Conservation (phyloP, 2,329 filamentous ascomycete species). For the Fusarium sp. region DNA sequence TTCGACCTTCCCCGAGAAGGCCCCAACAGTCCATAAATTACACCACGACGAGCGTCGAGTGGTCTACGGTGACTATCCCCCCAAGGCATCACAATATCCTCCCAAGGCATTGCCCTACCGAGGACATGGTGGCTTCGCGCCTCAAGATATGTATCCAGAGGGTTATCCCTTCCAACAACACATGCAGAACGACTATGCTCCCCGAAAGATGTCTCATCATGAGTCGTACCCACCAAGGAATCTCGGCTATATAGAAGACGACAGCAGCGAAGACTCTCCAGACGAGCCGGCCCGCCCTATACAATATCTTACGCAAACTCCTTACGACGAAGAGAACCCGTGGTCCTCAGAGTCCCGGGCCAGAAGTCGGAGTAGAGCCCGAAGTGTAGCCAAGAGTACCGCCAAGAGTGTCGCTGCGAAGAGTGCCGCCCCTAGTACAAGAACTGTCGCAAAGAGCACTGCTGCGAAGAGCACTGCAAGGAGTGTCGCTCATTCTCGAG, state of each 20-base stretch:
- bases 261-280: constrained; percentile 42
- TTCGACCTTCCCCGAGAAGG: constrained; percentile 59
- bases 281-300: constrained; percentile 31
- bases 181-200: constrained; percentile 34
- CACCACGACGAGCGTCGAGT: constrained; percentile 35
- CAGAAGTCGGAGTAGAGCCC: constrained; percentile 35
- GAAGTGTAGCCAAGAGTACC: constrained; percentile 31
- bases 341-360: constrained; percentile 21
- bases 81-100: constrained; percentile 31
- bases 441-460: constrained; percentile 33
- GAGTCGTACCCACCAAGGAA: constrained; percentile 38
- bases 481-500: constrained; percentile 36
- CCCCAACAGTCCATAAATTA: constrained; percentile 43
- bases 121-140: constrained; percentile 33
- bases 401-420: constrained; percentile 29
- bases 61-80: constrained; percentile 34
- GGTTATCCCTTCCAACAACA: constrained; percentile 38
- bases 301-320: constrained; percentile 40
- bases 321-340: constrained; percentile 33
- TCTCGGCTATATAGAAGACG: constrained; percentile 43
- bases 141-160: constrained; percentile 37
- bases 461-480: constrained; percentile 37
- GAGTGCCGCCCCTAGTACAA: constrained; percentile 33
- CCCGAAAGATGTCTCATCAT: constrained; percentile 38
- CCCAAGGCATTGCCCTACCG: constrained; percentile 38